Base-by-base conservation (phyloP, 2,329 filamentous ascomycete genomes). In the Sphaerostilbella broomeana region DNA sequence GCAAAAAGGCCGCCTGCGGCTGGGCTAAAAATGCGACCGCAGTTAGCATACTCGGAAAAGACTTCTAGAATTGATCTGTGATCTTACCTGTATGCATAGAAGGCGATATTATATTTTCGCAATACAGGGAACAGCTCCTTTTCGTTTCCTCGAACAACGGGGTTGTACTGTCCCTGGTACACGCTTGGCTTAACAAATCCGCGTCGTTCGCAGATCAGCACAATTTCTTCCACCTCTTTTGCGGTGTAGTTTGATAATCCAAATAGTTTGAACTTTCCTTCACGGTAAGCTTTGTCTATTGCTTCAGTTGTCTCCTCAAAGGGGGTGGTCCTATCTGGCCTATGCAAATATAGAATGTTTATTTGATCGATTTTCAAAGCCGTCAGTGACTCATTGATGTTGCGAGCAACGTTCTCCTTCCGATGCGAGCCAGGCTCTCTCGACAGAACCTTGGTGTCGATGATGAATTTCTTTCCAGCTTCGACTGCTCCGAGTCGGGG, bases 261-360 rank as follows among this genome's bases (percentile, higher is more conserved):
- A 42, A 70, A 70, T 0, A 58, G 45, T 48, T 84, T 76, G 51
- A 92, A 90, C 55, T 87, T 88, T 34, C 84, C 84, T 11, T 32
- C 25, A 11, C 6, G 29, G 4, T 30, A 41, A 4, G 34, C 32
- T 20, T 30, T 37, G 17, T 41, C 33, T 12, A 41, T 31, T 8
- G 39, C 39, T 17, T 41, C 33, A 5, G 26, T 30, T 2, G 39
- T 41, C 21, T 41, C 39, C 15, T 41, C 32, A 16, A 41, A 41
- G 2, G 39, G 39, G 6, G 39, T 41, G 8, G 16, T 9, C n/a
- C 39, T 13, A n/a, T 38, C 39, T 8, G 39, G 39, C 4, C 34
- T 15, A 13, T 41, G 39, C 12, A 41, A 27, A n/a, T 41, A 41
- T 7, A 25, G 12, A 24, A 41, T 31, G 10, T 41, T 36, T 11